Conservation (phyloP, 2,329 filamentous ascomycete genomes). For the Colletotrichum kahawae region DNA sequence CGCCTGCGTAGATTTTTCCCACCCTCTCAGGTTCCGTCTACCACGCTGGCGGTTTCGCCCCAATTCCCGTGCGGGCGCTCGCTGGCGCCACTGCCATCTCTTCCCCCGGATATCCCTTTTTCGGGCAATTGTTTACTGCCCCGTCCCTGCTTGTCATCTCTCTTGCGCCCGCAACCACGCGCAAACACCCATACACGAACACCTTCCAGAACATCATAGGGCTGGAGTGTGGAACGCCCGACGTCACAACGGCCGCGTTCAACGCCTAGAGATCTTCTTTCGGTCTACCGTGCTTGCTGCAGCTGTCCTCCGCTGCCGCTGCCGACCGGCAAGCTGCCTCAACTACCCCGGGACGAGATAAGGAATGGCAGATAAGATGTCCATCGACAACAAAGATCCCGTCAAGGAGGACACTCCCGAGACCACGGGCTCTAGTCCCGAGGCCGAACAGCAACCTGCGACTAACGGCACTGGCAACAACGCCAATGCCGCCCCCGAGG, state of each 20-base stretch:
- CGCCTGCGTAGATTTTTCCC: conserved; percentile 25
- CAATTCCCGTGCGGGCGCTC: conserved; percentile 25
- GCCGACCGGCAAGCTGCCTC: conserved; percentile 27
- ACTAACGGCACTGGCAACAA: conserved; percentile 34
- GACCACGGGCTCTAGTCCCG: conserved; percentile 64
- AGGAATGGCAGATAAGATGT: conserved; percentile 72
- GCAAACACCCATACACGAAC: conserved; percentile 39
- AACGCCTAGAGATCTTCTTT: conserved; percentile 25
- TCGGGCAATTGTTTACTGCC: conserved; percentile 26
- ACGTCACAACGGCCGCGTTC: conserved; percentile 38
- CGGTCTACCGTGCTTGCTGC: conserved; percentile 3
- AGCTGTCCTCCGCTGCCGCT: conserved; percentile 39
- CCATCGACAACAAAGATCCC: conserved; percentile 65
- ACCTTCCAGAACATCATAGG: conserved; percentile 26
- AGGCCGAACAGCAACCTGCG: conserved; percentile 52
- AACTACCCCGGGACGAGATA: conserved; percentile 35
- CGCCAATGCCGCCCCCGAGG: conserved; percentile 47
- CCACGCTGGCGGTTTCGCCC: conserved; percentile 22
- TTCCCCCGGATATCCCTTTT: conserved; percentile 22
- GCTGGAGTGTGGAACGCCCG: conserved; percentile 28
- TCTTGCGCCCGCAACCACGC: conserved; percentile 40
- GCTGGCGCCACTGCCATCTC: conserved; percentile 31
- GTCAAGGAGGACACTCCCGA: conserved; percentile 66
- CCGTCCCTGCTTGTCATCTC: conserved; percentile 29
- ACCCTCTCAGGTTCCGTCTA: conserved; percentile 43